These are phyloP conservation scores for Stachybotrys elegans DNA, from an alignment of 2,329 filamentous ascomycete species.

Conservation along the genomic window DNA sequence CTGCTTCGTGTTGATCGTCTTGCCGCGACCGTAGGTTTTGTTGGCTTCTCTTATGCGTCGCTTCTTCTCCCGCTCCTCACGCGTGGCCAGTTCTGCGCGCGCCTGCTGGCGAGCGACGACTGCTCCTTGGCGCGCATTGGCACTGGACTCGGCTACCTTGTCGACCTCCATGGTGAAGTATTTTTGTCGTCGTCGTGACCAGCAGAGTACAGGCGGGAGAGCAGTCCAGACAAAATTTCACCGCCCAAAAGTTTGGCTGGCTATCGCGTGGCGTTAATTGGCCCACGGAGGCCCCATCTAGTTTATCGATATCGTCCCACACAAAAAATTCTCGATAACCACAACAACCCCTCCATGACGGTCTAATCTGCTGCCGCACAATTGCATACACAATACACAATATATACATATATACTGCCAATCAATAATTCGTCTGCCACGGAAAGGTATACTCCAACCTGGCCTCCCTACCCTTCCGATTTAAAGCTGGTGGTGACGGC, in stretches of 20 bases:
- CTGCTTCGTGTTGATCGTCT: conserved; percentile 63
- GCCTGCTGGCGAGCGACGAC: conserved; percentile 42
- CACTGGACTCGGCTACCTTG: conserved; percentile 26
- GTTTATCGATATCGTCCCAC: conserved; percentile 31
- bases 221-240: conserved; percentile 27
- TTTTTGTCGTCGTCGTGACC: conserved; percentile 12
- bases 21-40: conserved; percentile 78
- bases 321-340: conserved; percentile 34
- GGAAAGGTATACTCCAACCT: conserved; percentile 39
- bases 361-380: conserved; percentile 8
- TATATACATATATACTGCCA: too few species aligned
- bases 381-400: background rate
- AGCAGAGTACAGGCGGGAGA: too few species aligned
- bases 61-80: conserved; percentile 44
- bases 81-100: conserved; percentile 47
- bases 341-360: conserved; percentile 32
- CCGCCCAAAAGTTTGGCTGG: conserved; percentile 14
- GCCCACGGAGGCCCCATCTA: conserved; percentile 5
- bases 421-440: conserved; percentile 6
- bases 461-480: conserved; percentile 76
- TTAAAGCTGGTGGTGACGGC: conserved; percentile 72
- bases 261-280: conserved; percentile 24
- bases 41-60: conserved; percentile 59
- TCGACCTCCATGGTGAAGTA: conserved; percentile 31
- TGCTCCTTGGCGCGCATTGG: conserved; percentile 42